These are phyloP conservation scores for Penicillium hordei DNA, from an alignment of 2,329 filamentous ascomycete species.

Conservation along the genomic window DNA sequence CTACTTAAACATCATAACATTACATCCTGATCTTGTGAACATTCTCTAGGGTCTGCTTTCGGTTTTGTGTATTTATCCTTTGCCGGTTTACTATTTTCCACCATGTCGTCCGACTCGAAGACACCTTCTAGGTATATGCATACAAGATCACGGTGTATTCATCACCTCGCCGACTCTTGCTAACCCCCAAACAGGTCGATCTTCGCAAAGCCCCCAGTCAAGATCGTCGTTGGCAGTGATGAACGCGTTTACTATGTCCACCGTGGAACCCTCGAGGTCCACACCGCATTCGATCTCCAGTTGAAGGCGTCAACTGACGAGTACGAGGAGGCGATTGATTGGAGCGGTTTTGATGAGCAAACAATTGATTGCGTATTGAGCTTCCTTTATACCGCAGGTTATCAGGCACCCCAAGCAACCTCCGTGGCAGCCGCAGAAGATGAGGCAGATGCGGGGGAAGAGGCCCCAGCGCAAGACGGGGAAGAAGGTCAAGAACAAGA, in stretches of 20 bases:
- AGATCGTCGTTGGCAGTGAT: background rate
- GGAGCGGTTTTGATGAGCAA: slow-evolving; percentile 1
- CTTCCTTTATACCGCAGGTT: slow-evolving; percentile 1
- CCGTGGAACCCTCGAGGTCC: background rate
- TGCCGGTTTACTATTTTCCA: too few species aligned
- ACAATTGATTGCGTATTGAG: slow-evolving; percentile 4
- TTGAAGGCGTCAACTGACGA: background rate
- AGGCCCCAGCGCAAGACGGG: background rate
- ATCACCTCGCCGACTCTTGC: background rate
- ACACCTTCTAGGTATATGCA: background rate
- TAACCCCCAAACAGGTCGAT: background rate
- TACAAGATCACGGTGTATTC: background rate
- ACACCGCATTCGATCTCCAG: background rate
- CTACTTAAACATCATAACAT: background rate
- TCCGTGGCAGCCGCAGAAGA: background rate
- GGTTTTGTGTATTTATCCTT: background rate
- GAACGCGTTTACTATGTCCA: background rate
- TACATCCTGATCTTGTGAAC: background rate
- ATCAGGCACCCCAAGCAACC: background rate
- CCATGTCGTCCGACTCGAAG: background rate
- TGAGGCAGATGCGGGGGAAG: background rate
- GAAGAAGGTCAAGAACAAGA: background rate
- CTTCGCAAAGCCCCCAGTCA: slow-evolving; percentile 3
- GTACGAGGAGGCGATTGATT: background rate
- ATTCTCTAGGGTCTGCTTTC: background rate